A percentile compares a stretch with the other conserved stretches of the same genome.
phyloP scores from a whole-genome alignment of 1,284 basidiomycete species.

The Gomphus bonarii region DNA sequence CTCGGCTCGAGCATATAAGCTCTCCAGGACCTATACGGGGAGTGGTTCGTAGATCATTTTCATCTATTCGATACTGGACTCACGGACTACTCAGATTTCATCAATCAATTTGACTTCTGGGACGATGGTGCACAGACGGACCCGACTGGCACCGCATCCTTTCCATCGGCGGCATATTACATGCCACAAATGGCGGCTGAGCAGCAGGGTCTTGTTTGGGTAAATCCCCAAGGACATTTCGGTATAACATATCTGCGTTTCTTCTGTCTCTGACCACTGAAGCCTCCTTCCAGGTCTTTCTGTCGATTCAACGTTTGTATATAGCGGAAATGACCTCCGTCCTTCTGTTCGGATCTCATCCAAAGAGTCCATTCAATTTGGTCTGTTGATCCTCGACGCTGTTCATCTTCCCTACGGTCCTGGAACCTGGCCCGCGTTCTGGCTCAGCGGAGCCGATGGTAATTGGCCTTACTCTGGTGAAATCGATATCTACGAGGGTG shows the following conservation, averaged over 20 bases:
- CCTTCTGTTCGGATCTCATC: slow-evolving; percentile 8
- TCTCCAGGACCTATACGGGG: background rate
- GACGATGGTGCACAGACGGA: background rate
- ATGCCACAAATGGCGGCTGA: background rate
- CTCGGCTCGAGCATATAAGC: background rate
- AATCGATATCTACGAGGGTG: slow-evolving; percentile 32
- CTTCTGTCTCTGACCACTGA: background rate
- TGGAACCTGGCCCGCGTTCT: slow-evolving; percentile 12
- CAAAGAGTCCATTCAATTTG: slow-evolving; percentile 1
- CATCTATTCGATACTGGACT: background rate
- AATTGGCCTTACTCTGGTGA: slow-evolving; percentile 30
- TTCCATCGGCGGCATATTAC: slow-evolving; percentile 6
- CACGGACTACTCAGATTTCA: background rate
- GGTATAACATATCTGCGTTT: background rate
- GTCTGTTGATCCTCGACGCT: slow-evolving; percentile 7
- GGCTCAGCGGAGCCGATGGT: slow-evolving; percentile 9
- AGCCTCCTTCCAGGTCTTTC: background rate
- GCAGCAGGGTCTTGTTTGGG: slow-evolving; percentile 6
- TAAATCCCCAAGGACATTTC: slow-evolving; percentile 7
- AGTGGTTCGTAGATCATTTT: background rate
- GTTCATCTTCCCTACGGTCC: slow-evolving; percentile 6
- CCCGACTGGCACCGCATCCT: slow-evolving; percentile 1
- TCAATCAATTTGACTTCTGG: slow-evolving; percentile 2
- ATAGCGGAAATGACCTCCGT: slow-evolving; percentile 1
- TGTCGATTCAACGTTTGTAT: slow-evolving; percentile 5